phyloP scores from a whole-genome alignment of 2,329 filamentous ascomycete species.

The Diaporthe sp. region DNA sequence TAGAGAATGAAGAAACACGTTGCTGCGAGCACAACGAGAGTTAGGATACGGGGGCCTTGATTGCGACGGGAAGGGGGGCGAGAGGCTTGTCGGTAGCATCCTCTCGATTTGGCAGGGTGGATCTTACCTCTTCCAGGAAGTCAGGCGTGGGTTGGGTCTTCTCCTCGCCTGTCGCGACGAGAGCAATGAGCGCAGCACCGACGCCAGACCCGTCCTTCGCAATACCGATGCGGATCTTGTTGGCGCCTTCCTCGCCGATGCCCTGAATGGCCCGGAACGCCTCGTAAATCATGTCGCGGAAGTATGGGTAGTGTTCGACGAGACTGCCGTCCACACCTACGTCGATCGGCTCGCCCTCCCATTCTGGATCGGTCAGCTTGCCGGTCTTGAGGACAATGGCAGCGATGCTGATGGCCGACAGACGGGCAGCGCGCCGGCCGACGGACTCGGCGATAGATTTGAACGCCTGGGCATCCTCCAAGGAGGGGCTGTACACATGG shows the following conservation, averaged over 20 bases:
- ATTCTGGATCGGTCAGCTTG: slow-evolving; percentile 71
- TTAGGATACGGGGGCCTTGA: slow-evolving; percentile 26
- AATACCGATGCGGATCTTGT: slow-evolving; percentile 92
- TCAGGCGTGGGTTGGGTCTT: slow-evolving; percentile 51
- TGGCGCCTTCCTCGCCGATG: slow-evolving; percentile 83
- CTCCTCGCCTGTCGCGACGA: slow-evolving; percentile 82
- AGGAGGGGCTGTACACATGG: slow-evolving; percentile 80
- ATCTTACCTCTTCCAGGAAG: slow-evolving; percentile 40
- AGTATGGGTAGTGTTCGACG: slow-evolving; percentile 95
- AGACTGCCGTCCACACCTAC: slow-evolving; percentile 95
- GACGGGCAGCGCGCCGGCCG: slow-evolving; percentile 87
- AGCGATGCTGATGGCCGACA: slow-evolving; percentile 89
- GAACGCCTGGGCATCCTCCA: slow-evolving; percentile 90
- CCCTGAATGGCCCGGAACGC: slow-evolving; percentile 82
- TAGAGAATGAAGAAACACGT: slow-evolving; percentile 34
- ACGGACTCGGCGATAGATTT: slow-evolving; percentile 87
- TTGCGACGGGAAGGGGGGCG: not conserved
- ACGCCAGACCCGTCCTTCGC: slow-evolving; percentile 97
- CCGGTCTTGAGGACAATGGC: slow-evolving; percentile 87
- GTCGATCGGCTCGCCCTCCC: slow-evolving; percentile 80
- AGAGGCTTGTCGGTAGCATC: not conserved
- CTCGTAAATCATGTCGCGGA: slow-evolving; percentile 89
- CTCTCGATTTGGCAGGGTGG: not conserved
- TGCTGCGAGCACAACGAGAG: slow-evolving; percentile 29
- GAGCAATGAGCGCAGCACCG: slow-evolving; percentile 94